Conservation (phyloP, 2,329 filamentous ascomycete species). For the Scopulariopsis brevicaulis region DNA sequence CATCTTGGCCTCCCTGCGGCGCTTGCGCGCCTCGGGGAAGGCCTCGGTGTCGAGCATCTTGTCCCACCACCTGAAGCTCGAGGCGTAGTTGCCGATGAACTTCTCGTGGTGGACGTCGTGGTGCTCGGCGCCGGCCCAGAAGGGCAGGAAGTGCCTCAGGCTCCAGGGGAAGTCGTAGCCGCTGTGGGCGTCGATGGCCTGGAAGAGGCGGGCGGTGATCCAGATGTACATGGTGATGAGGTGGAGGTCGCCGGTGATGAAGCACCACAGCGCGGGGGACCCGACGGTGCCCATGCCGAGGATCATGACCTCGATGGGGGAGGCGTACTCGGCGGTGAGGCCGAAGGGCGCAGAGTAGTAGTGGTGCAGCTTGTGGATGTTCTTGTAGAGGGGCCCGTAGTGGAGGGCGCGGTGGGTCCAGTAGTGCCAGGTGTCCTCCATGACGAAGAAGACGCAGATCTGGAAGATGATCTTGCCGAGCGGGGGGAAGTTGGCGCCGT, state of each 20-base stretch:
- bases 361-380: constrained; percentile 98
- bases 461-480: constrained; percentile 81
- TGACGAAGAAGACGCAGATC: constrained; percentile 84
- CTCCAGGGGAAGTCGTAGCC: constrained; percentile 99
- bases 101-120: constrained; percentile 97
- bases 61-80: constrained; percentile 99
- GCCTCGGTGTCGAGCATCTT: constrained; percentile 88
- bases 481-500: constrained; percentile 79
- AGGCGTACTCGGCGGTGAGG: constrained; percentile 92
- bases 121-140: constrained; percentile 96
- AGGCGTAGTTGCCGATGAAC: constrained; percentile 96
- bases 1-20: constrained; percentile 68
- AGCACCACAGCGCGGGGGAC: constrained; percentile 72
- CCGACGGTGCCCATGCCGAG: constrained; percentile 81
- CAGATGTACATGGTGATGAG: constrained; percentile 96
- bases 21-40: constrained; percentile 75
- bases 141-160: constrained; percentile 86
- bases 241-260: constrained; percentile 76
- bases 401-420: constrained; percentile 90
- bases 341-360: constrained; percentile 97
- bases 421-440: constrained; percentile 98
- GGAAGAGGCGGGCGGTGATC: constrained; percentile 88
- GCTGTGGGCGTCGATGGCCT: constrained; percentile 94
- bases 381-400: constrained; percentile 90
- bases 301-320: constrained; percentile 92